Conservation (phyloP, 257 asterid genomes). For the Solanum bulbocastanum region DNA sequence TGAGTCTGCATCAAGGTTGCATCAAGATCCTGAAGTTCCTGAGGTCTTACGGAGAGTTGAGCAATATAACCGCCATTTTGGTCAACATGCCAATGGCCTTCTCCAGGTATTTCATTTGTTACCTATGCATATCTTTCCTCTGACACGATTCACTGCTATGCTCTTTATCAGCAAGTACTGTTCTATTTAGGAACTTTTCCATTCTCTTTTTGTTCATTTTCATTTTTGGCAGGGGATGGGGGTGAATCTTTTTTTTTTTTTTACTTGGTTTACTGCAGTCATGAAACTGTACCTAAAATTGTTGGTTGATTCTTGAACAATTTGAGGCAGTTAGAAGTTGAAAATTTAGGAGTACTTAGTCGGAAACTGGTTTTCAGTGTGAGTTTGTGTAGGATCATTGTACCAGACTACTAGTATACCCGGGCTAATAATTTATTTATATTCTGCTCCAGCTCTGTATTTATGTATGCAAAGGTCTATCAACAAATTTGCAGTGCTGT, state of each 20-base stretch:
- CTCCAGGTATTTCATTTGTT: conserved; percentile 45
- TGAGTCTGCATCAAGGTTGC: conserved; percentile 47
- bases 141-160: conserved; percentile 16
- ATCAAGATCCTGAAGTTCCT: conserved; percentile 25
- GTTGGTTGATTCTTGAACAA: neutral
- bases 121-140: neutral
- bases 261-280: neutral
- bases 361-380: neutral
- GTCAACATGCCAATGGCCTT: conserved; percentile 44
- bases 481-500: neutral
- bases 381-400: neutral
- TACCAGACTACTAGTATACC: neutral
- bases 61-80: conserved; percentile 67
- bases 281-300: neutral
- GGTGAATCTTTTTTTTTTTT: neutral
- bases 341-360: neutral
- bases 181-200: neutral
- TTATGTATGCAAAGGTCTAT: neutral
- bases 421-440: neutral
- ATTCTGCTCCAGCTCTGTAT: neutral
- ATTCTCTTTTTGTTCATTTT: neutral
- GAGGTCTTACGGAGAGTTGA: conserved; percentile 55
- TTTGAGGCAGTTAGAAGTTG: neutral
- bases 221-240: neutral
- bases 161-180: neutral